Evolutionary conservation across 2,329 filamentous ascomycete genomes (phyloP).

Genomic region (Coccinonectria pachysandricola): DNA sequence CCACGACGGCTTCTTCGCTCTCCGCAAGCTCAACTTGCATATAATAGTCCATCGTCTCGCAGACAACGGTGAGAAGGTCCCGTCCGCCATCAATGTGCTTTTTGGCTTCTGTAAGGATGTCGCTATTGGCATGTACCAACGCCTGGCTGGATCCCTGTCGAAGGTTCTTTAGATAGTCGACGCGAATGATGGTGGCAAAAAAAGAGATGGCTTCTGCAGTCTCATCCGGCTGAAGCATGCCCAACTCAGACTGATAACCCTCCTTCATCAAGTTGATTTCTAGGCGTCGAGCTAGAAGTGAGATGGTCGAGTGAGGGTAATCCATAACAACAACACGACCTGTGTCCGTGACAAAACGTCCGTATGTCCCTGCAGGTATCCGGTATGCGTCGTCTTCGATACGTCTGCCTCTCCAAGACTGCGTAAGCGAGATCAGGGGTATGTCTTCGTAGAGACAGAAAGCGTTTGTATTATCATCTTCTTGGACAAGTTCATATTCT

Average conservation of each 20-base stretch:
- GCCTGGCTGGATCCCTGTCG: conserved; percentile 17
- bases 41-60: conserved; percentile 71
- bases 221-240: conserved; percentile 46
- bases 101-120: conserved; percentile 45
- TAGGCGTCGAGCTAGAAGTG: conserved; percentile 66
- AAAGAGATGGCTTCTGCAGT: conserved; percentile 65
- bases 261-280: conserved; percentile 55
- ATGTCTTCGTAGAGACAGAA: conserved; percentile 58
- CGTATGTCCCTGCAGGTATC: conserved; percentile 55
- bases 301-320: conserved; percentile 68
- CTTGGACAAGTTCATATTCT: conserved; percentile 66
- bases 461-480: conserved; percentile 76
- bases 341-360: conserved; percentile 68
- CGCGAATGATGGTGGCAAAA: conserved; percentile 58
- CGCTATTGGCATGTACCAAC: conserved; percentile 24
- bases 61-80: conserved; percentile 73
- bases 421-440: conserved; percentile 46
- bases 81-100: conserved; percentile 44
- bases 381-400: conserved; percentile 43
- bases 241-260: conserved; percentile 41
- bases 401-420: conserved; percentile 33
- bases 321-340: conserved; percentile 67
- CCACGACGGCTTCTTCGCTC: conserved; percentile 54
- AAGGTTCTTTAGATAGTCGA: conserved; percentile 31
- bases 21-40: conserved; percentile 46